Base-by-base conservation (phyloP, 176 grass and related monocot genomes). In the Dendrocalamus sinicus region DNA sequence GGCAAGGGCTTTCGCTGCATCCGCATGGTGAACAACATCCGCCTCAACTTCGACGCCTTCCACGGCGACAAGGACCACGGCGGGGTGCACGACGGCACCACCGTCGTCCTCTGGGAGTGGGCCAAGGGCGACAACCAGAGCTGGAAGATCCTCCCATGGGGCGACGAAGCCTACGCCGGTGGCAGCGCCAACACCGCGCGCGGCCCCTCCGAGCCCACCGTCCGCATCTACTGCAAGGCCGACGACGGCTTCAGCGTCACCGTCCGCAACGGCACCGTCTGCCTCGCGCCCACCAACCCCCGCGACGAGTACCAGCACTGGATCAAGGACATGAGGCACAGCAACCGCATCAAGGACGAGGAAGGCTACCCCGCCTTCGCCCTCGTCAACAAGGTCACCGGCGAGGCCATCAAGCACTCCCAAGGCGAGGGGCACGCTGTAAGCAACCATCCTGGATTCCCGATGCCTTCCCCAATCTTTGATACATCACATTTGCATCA, bases 331-430 rank as follows among this genome's bases (percentile, higher is more conserved):
- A 93, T 92, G 92, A 88, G 92, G 75, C 88, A 88, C 89, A 89
- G 92, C 89, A 90, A 88, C 82, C 76, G 79, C 69, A 81, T 97
- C 73, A 93, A 91, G 91, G 95, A 97, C 67, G 92, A 97, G 67
- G 92, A 97, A 15, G 95, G 95, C 3, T 95, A 94, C 86, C 95
- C 92, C 1, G 87, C 90, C n/a, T 97, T 97, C 61, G 95, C 89
- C 3, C 78, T 97, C 15, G 87, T 97, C 30, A 97, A 97, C 82
- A 90, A 81, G 88, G 95, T 77, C 43, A 97, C 95, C 11, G 91
- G 89, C 7, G 75, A 97, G 70, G 95, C 95, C 59, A 91, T 97
- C 62, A 97, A 97, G 87, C 95, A 97, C 85, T 97, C 92, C 4
- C 47, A 84, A 22, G 95, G 95, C 50, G 90, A 92, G 58, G 88